Conservation (phyloP, 164 flowering plant species). For the Nymphaea thermarum region DNA sequence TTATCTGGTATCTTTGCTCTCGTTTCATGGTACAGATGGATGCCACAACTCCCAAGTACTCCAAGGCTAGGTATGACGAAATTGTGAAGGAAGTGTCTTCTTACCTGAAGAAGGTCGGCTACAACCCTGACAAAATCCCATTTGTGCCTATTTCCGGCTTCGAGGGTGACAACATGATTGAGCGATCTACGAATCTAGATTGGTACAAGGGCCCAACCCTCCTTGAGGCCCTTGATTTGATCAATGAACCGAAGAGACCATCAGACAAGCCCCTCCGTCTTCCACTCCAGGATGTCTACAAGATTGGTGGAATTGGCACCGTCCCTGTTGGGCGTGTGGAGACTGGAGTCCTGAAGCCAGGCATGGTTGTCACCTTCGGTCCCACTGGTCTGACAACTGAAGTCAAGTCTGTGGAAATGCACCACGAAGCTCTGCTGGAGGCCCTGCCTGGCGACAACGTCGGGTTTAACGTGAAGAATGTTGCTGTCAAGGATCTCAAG, state of each 20-base stretch:
- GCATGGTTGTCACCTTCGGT: constrained; percentile 13
- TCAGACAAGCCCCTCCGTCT: constrained; percentile 14
- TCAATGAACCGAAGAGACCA: constrained; percentile 12
- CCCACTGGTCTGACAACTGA: constrained; percentile 19
- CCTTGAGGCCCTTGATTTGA: constrained; percentile 12
- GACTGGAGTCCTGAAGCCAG: constrained; percentile 11
- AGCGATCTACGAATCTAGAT: constrained; percentile 12
- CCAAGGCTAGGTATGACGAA: constrained; percentile 14
- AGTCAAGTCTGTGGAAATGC: constrained; percentile 19
- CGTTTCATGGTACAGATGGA: constrained; percentile 6
- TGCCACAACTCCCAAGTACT: constrained; percentile 14
- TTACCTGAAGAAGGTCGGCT: constrained; percentile 16
- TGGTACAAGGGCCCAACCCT: constrained; percentile 17
- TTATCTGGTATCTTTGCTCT: no score
- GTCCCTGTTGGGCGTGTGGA: constrained; percentile 10
- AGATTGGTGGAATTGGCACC: constrained; percentile 18
- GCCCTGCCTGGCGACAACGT: constrained; percentile 10
- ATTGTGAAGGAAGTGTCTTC: constrained; percentile 14
- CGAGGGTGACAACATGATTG: constrained; percentile 15
- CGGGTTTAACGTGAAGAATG: constrained; percentile 9
- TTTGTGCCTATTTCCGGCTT: constrained; percentile 14
- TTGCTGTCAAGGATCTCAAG: constrained; percentile 13
- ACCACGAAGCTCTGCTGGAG: constrained; percentile 12
- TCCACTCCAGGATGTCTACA: constrained; percentile 14
- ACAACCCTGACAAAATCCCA: constrained; percentile 15